Evolutionary conservation across 129 eudicot genomes (phyloP).

Genomic region (Flaveria trinervia): DNA sequence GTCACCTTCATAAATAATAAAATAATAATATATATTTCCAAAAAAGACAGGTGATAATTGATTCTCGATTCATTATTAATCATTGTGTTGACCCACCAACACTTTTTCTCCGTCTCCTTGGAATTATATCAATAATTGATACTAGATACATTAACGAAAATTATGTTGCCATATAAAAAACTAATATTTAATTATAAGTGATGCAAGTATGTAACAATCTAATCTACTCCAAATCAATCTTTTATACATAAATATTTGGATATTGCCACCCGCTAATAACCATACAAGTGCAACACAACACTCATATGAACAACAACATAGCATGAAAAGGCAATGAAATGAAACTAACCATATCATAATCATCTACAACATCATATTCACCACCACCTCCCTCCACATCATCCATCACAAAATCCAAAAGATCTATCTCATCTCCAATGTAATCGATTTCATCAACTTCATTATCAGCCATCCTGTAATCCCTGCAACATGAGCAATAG

Average conservation of each 20-base stretch:
- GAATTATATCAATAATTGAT: not conserved
- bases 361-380: slow-evolving; percentile 50
- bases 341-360: slow-evolving; percentile 63
- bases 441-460: slow-evolving; percentile 48
- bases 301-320: not conserved
- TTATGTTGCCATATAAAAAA: not conserved
- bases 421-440: slow-evolving; percentile 59
- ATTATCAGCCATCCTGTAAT: slow-evolving; percentile 41
- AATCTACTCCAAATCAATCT: not conserved
- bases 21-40: not conserved
- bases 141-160: not conserved
- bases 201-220: not conserved
- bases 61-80: not conserved
- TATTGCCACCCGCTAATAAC: not conserved
- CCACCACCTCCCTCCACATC: slow-evolving; percentile 44
- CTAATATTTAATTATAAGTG: not conserved
- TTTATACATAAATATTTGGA: not conserved
- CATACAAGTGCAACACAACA: not conserved
- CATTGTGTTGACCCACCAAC: not conserved
- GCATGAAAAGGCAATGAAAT: not conserved
- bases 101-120: not conserved
- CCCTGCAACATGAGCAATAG: slow-evolving; percentile 22
- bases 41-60: not conserved
- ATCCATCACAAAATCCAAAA: slow-evolving; percentile 52
- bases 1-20: slow-evolving; percentile 49